Evolutionary conservation across 1,284 basidiomycete genomes (phyloP), one percentile per base, ranked within the genome.

Genomic region (Leccinum solheimii): DNA sequence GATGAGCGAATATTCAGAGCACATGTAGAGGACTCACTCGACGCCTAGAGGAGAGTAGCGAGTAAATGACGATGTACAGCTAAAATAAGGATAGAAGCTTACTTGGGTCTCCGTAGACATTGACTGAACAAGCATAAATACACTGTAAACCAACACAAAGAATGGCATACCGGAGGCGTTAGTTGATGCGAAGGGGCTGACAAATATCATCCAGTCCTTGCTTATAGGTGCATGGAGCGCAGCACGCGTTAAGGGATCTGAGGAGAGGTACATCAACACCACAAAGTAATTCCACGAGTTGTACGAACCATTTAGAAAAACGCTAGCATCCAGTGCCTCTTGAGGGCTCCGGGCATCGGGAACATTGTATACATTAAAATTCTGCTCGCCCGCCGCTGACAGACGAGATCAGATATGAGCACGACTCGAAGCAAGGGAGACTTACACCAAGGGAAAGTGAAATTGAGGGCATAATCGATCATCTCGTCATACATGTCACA

Each of bases 401-500:
- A 32, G n/a, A 64, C 13, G 23, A 45, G 49, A 43, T 16, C 14
- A 49, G 7, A 5, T 23, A 38, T 51, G 45, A 27, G 27, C 32
- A 5, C 3, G 43, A 56, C 27, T 6, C 7, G 5, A 19, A 19
- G 9, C 5, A 14, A 60, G 8, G 52, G 26, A 40, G 59, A 65
- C 85, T 58, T 70, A 88, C 86, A 84, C 87, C 86, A 90, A 2
- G 88, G 88, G 67, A 79, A 84, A 0, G 81, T 84, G 68, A 79
- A 87, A 66, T 87, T 86, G 61, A 83, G 40, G 11, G 84, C 83
- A 65, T 87, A 87, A 65, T 86, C 85, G 26, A 83, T 63, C 66
- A 85, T 78, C 69, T 82, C 80, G 32, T 77, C 70, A 43, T 80
- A 75, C 5, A 86, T 63, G 60, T 82, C 76, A 68, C 86, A 87